These are phyloP conservation scores for Candida pseudoglaebosa DNA, from an alignment of 805 yeast species.

Conservation along the genomic window DNA sequence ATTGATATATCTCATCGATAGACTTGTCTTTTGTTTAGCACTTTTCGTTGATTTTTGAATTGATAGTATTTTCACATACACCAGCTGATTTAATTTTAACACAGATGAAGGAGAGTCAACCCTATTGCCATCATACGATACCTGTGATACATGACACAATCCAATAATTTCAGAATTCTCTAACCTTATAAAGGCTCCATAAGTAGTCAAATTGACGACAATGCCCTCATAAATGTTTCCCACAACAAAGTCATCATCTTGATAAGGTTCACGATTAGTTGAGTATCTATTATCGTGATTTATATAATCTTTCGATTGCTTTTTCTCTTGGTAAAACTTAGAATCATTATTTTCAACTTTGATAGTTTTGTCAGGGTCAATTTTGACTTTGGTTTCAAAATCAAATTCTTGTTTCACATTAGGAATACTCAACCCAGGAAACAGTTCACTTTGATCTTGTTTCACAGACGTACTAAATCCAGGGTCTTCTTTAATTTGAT, in stretches of 20 bases:
- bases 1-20: constrained; percentile 70
- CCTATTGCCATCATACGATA: constrained; percentile 45
- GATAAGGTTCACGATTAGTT: not conserved
- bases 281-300: too few relatives aligned
- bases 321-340: too few relatives aligned
- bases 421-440: constrained; percentile 3
- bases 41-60: constrained; percentile 25
- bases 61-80: constrained; percentile 55
- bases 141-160: constrained; percentile 72
- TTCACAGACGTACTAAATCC: constrained; percentile 40
- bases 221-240: constrained; percentile 57
- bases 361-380: constrained; percentile 7
- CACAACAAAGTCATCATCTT: not conserved
- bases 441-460: not conserved
- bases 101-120: constrained; percentile 58
- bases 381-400: not conserved
- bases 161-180: constrained; percentile 39
- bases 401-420: constrained; percentile 6
- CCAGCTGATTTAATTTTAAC: constrained; percentile 53
- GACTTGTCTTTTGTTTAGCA: constrained; percentile 35
- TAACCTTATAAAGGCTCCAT: constrained; percentile 76
- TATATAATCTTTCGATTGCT: too few relatives aligned
- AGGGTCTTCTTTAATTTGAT: constrained; percentile 30
- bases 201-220: constrained; percentile 56
- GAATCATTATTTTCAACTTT: not conserved